A percentile compares a stretch with the other conserved stretches of the same genome.
Evolutionary conservation across 2,329 filamentous ascomycete genomes (phyloP).

Genomic region (Cadophora malorum): DNA sequence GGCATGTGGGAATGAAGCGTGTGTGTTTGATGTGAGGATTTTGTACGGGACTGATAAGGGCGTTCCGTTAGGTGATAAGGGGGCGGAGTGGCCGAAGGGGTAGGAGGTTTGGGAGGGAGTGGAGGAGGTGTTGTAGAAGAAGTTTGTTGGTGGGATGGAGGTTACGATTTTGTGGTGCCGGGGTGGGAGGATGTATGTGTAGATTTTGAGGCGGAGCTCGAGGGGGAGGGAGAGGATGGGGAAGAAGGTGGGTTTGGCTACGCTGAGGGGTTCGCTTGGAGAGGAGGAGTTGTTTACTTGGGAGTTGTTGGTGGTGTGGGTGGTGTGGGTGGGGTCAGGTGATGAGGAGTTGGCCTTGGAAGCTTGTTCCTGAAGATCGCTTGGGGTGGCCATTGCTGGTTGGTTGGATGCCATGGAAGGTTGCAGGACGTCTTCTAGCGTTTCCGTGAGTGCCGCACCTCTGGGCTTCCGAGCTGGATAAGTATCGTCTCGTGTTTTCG

Average conservation of each 20-base stretch:
- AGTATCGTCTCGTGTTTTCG: background rate
- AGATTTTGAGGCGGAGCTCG: constrained; percentile 40
- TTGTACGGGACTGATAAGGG: constrained; percentile 38
- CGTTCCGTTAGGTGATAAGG: constrained; percentile 1
- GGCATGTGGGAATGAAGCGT: constrained; percentile 21
- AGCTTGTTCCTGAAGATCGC: constrained; percentile 19
- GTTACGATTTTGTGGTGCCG: constrained; percentile 41
- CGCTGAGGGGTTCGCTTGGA: background rate
- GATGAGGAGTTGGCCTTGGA: background rate
- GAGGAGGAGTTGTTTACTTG: background rate
- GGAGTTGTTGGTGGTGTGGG: background rate
- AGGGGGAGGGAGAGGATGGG: constrained; percentile 40
- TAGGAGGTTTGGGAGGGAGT: constrained; percentile 32
- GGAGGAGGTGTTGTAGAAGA: constrained; percentile 35
- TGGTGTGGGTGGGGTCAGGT: background rate
- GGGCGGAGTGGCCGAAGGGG: constrained; percentile 30
- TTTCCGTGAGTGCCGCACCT: background rate
- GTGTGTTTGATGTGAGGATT: constrained; percentile 37
- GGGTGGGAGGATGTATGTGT: constrained; percentile 39
- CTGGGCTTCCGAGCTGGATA: background rate
- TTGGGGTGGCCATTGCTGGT: constrained; percentile 4
- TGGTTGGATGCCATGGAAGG: constrained; percentile 4
- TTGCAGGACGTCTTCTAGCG: constrained; percentile 5
- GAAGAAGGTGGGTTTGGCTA: constrained; percentile 22
- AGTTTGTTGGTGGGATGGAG: constrained; percentile 40